Evolutionary conservation across 129 eudicot genomes (phyloP).

Genomic region (Artemisia argyi): DNA sequence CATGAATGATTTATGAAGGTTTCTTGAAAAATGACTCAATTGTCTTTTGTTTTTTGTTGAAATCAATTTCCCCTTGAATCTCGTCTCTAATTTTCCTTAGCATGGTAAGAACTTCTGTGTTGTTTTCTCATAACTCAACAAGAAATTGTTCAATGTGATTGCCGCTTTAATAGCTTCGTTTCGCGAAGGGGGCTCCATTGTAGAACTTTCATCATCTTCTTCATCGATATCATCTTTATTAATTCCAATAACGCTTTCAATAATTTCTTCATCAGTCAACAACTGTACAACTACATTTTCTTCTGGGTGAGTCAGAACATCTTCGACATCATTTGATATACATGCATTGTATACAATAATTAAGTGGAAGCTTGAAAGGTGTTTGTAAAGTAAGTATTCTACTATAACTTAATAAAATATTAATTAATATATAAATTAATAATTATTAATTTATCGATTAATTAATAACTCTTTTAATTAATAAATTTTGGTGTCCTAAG

Average conservation of each 20-base stretch:
- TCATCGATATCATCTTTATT: slow-evolving; percentile 36
- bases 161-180: slow-evolving; percentile 25
- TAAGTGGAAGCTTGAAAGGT: too few relatives aligned
- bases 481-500: too few relatives aligned
- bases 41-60: slow-evolving; percentile 26
- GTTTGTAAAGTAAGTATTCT: too few relatives aligned
- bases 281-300: too few relatives aligned
- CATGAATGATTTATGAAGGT: background rate
- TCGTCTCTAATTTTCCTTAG: slow-evolving; percentile 35
- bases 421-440: too few relatives aligned
- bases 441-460: too few relatives aligned
- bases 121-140: slow-evolving; percentile 31
- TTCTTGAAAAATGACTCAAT: slow-evolving; percentile 3
- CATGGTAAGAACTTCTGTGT: slow-evolving; percentile 35
- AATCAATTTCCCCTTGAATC: slow-evolving; percentile 38
- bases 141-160: slow-evolving; percentile 32
- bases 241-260: slow-evolving; percentile 36
- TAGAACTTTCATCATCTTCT: slow-evolving; percentile 23
- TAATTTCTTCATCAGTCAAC: slow-evolving; percentile 32
- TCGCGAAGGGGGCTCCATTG: background rate
- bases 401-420: too few relatives aligned
- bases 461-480: too few relatives aligned
- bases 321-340: too few relatives aligned
- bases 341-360: too few relatives aligned
- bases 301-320: too few relatives aligned